These are phyloP conservation scores for Pythium oligandrum DNA, from an alignment of 352 stramenopile species.

Conservation along the genomic window DNA sequence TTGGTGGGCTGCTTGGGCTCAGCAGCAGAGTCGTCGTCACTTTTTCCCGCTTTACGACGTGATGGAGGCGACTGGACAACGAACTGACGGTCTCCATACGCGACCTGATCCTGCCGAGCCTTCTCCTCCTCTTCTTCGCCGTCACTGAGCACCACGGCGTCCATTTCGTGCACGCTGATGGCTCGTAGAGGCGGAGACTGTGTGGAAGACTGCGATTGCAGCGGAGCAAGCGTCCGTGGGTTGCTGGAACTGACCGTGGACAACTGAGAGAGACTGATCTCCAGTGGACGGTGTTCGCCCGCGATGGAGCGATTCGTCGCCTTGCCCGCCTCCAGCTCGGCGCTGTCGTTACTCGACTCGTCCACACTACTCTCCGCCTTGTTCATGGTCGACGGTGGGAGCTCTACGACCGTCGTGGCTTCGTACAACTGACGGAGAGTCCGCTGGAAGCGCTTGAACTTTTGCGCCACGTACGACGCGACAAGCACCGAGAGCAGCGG, in stretches of 20 bases:
- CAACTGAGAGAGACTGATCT: too few relatives aligned
- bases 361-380: too few relatives aligned
- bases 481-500: constrained; percentile 57
- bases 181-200: constrained; percentile 23
- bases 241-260: constrained; percentile 9
- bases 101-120: constrained; percentile 11
- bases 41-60: neutral
- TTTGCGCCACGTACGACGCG: constrained; percentile 49
- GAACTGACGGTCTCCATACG: constrained; percentile 16
- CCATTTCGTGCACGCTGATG: constrained; percentile 23
- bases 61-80: constrained; percentile 6
- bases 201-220: constrained; percentile 37
- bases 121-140: constrained; percentile 29
- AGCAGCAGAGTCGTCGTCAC: neutral
- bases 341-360: neutral
- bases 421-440: constrained; percentile 43
- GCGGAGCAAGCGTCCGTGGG: constrained; percentile 24
- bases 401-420: constrained; percentile 40
- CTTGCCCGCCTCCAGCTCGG: constrained; percentile 30
- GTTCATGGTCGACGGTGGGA: constrained; percentile 12
- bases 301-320: constrained; percentile 3
- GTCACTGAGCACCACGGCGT: constrained; percentile 30
- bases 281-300: too few relatives aligned
- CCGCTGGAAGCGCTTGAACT: constrained; percentile 49
- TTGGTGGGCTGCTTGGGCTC: constrained; percentile 1